phyloP scores from a whole-genome alignment of 2,329 filamentous ascomycete genomes.

The Diaporthe destruens region DNA sequence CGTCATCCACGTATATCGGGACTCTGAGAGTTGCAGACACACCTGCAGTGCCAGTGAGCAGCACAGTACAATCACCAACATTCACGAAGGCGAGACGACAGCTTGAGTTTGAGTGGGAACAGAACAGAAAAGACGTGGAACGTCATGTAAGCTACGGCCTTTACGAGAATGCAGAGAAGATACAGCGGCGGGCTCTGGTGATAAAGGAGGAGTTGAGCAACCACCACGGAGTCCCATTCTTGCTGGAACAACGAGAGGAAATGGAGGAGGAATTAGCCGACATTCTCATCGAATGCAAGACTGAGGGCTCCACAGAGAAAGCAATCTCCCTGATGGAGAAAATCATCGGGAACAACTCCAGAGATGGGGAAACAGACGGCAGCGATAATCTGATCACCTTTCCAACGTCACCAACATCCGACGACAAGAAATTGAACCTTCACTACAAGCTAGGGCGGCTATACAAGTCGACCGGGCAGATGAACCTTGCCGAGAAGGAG shows the following conservation, averaged over 20 bases:
- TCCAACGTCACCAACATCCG: background rate
- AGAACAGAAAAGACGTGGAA: conserved; percentile 8
- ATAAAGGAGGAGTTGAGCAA: conserved; percentile 18
- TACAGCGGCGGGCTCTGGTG: conserved; percentile 25
- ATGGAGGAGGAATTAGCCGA: conserved; percentile 35
- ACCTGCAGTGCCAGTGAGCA: background rate
- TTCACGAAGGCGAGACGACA: background rate
- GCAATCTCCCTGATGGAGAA: conserved; percentile 15
- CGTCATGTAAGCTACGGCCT: conserved; percentile 1
- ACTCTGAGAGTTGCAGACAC: background rate
- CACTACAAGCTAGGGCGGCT: conserved; percentile 33
- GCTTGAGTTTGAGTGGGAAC: conserved; percentile 17
- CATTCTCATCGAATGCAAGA: conserved; percentile 10
- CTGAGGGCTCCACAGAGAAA: background rate
- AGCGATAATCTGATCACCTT: no score
- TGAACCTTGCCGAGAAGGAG: conserved; percentile 5
- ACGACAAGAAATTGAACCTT: background rate
- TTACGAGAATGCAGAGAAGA: conserved; percentile 18
- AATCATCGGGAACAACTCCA: background rate
- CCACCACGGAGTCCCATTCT: background rate
- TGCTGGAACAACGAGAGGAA: background rate
- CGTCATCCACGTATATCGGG: background rate
- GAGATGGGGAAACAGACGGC: background rate
- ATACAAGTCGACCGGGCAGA: conserved; percentile 29
- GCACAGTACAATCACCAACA: background rate